Base-by-base conservation (phyloP, 257 asterid genomes). In the Marsdenia floribunda region DNA sequence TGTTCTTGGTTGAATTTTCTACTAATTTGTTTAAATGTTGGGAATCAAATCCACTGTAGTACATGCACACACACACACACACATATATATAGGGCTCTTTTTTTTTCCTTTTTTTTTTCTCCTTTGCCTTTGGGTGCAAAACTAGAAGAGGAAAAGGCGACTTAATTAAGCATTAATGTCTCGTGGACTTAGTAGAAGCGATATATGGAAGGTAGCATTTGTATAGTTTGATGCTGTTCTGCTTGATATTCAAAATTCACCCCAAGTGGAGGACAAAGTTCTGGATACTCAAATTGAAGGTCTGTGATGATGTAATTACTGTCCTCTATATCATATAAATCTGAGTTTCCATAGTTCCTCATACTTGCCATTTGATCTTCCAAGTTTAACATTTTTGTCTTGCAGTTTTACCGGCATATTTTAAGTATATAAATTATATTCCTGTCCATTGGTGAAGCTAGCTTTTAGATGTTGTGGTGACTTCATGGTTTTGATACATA, bases 171-270 rank as follows among this genome's bases (percentile, higher is more conserved):
- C 49, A 29, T 29, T 29, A 44, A 44, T 44, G 49, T 6, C 49
- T 11, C 49, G 9, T 44, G 6, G 11, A 29, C 0, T 29, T 29
- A 29, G 33, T 29, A 29, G 33, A 6, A 44, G 12, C 11, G 49
- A 44, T 44, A 44, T 44, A 44, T 44, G 12, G 12, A 44, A 14
- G 5, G 54, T 19, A 50, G 5, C 54, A 15, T 19, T 44, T 83
- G 72, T 37, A 77, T 88, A 89, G 97, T 89, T 84, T 75, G 88
- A 87, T 83, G 88, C 83, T 71, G 79, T 70, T 74, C 80, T 89
- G 66, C 85, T 82, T 78, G 90, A 79, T 76, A 50, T 81, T 79
- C 81, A 85, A 83, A 69, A 75, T 40, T 82, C 83, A 38, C 59
- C 77, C 72, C 77, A 69, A n/a, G 66, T 77, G 75, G 82, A 49